Evolutionary conservation across 176 grass and related monocot species (phyloP).

Genomic region (Guadua angustifolia): DNA sequence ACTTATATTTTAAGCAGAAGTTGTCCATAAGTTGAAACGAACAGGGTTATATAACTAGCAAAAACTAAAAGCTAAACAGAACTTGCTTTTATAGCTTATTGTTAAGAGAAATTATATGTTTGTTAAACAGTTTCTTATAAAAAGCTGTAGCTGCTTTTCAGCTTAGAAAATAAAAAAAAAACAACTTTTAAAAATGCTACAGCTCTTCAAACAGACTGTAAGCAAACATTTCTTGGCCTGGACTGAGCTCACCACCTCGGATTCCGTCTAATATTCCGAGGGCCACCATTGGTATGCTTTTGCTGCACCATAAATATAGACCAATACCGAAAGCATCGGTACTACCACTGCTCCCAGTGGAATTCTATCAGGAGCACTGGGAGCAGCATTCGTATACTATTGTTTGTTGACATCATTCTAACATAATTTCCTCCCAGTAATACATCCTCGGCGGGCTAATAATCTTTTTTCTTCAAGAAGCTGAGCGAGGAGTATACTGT

Average conservation of each 20-base stretch:
- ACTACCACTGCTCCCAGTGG: conserved; percentile 37
- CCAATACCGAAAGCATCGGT: conserved; percentile 36
- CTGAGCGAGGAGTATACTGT: not conserved
- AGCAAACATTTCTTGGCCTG: not conserved
- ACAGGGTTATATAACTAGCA: too few relatives aligned
- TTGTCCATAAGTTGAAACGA: too few relatives aligned
- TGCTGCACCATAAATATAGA: conserved; percentile 4
- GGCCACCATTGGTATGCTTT: not conserved
- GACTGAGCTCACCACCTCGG: not conserved
- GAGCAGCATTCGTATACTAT: not conserved
- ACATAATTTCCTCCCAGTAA: not conserved
- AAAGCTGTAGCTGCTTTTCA: too few relatives aligned
- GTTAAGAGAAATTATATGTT: too few relatives aligned
- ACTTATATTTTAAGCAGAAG: too few relatives aligned
- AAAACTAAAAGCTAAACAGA: too few relatives aligned
- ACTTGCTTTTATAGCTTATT: too few relatives aligned
- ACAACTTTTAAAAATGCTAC: too few relatives aligned
- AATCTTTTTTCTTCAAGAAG: not conserved
- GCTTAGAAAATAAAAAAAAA: too few relatives aligned
- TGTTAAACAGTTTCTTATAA: too few relatives aligned
- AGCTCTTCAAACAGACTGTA: too few relatives aligned
- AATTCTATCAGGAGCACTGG: conserved; percentile 27
- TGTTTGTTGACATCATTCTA: not conserved
- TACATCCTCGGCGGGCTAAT: not conserved
- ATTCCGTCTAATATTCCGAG: not conserved